Percentiles rank a stretch among this genome's conserved stretches.
Conservation (phyloP, 345 rosid genomes). For the Cardamine resedifolia region DNA sequence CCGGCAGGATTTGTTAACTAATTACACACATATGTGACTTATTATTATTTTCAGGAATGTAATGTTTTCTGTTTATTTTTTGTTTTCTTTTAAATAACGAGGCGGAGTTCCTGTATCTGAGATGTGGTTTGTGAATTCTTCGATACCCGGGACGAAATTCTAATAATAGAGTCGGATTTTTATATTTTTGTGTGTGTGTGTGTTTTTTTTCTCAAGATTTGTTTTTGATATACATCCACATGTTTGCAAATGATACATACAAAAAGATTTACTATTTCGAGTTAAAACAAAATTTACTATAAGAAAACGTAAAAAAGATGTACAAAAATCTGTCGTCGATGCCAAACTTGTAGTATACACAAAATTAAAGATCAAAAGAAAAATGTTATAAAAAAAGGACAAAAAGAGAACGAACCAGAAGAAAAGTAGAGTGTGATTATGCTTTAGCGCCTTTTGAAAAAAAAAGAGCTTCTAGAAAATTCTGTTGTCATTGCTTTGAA, state of each 20-base stretch:
- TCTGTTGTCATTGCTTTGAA: conserved; percentile 82
- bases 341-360: conserved; percentile 30
- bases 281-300: background rate
- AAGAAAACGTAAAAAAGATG: background rate
- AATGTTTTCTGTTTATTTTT: background rate
- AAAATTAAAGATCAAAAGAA: conserved; percentile 13
- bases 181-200: background rate
- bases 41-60: background rate
- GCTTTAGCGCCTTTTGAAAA: background rate
- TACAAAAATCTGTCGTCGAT: conserved; percentile 2
- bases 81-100: background rate
- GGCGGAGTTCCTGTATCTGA: conserved; percentile 28
- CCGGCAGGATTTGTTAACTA: conserved; percentile 45
- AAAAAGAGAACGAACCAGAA: conserved; percentile 3
- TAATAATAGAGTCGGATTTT: background rate
- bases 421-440: conserved; percentile 7
- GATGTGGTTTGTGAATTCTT: conserved; percentile 31
- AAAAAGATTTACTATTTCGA: background rate
- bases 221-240: background rate
- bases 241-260: background rate
- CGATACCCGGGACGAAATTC: conserved; percentile 34
- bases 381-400: background rate
- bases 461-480: conserved; percentile 48
- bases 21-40: background rate
- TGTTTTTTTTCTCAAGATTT: background rate